phyloP scores from a whole-genome alignment of 768 basidiomycete genomes.

The Pholiota molesta region DNA sequence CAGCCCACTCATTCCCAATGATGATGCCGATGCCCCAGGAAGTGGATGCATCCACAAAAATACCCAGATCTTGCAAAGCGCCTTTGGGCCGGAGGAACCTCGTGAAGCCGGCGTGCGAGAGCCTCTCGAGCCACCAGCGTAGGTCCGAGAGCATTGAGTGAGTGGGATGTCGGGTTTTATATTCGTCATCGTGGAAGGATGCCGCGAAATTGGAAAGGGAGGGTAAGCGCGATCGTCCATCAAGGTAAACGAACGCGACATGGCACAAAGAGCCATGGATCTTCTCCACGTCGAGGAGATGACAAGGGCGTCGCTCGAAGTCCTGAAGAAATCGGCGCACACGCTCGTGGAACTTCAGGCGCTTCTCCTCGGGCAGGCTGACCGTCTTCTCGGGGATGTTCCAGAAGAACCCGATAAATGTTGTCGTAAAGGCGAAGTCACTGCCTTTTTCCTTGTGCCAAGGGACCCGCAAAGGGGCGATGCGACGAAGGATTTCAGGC shows the following conservation, averaged over 20 bases:
- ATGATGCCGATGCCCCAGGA: slow-evolving; percentile 24
- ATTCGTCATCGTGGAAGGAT: slow-evolving; percentile 21
- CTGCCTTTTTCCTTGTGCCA: slow-evolving; percentile 18
- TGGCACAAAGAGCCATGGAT: slow-evolving; percentile 24
- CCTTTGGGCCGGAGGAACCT: slow-evolving; percentile 17
- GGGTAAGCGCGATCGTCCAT: slow-evolving; percentile 29
- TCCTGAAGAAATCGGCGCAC: slow-evolving; percentile 15
- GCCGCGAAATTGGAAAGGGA: slow-evolving; percentile 28
- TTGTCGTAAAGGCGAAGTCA: slow-evolving; percentile 19
- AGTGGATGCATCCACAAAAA: slow-evolving; percentile 26
- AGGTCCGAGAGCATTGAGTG: slow-evolving; percentile 25
- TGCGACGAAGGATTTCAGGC: background rate
- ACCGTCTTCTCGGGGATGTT: slow-evolving; percentile 28
- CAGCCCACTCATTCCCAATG: background rate
- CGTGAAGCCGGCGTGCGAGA: background rate
- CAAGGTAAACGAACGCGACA: slow-evolving; percentile 27
- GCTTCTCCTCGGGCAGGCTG: slow-evolving; percentile 31
- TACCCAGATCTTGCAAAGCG: slow-evolving; percentile 18
- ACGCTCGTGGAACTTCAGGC: slow-evolving; percentile 25
- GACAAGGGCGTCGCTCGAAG: background rate
- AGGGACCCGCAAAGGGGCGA: background rate
- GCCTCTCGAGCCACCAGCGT: slow-evolving; percentile 32
- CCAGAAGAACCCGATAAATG: slow-evolving; percentile 42
- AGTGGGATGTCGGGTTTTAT: slow-evolving; percentile 16
- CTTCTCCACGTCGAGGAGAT: slow-evolving; percentile 6